phyloP scores from a whole-genome alignment of 2,329 filamentous ascomycete genomes.

The Boeremia lycopersici region DNA sequence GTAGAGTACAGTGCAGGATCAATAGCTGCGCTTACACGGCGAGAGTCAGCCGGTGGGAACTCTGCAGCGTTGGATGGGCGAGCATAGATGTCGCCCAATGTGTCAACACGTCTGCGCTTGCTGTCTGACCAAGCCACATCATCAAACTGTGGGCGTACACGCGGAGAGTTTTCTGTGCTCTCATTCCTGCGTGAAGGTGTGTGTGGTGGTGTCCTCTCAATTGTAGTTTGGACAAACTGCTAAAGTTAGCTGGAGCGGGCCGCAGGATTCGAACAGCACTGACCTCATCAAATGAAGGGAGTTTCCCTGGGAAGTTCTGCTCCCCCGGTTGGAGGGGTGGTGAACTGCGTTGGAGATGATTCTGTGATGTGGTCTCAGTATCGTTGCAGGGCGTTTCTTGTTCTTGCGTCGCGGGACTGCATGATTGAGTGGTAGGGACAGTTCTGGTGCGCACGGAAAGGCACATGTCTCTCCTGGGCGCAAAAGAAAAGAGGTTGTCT shows the following conservation, averaged over 20 bases:
- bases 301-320: slow-evolving; percentile 29
- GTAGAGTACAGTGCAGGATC: slow-evolving; percentile 28
- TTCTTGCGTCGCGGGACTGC: not conserved
- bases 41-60: slow-evolving; percentile 20
- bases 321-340: slow-evolving; percentile 44
- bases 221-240: slow-evolving; percentile 36
- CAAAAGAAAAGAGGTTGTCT: not conserved
- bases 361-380: slow-evolving; percentile 27
- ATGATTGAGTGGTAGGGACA: not conserved
- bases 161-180: slow-evolving; percentile 38
- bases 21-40: slow-evolving; percentile 27
- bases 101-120: slow-evolving; percentile 39
- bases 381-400: not conserved
- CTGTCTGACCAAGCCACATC: slow-evolving; percentile 35
- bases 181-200: slow-evolving; percentile 38
- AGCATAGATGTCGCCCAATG: slow-evolving; percentile 29
- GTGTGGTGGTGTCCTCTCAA: slow-evolving; percentile 42
- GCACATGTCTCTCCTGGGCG: not conserved
- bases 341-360: slow-evolving; percentile 36
- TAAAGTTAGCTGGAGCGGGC: slow-evolving; percentile 9
- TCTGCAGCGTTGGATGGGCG: slow-evolving; percentile 25
- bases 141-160: slow-evolving; percentile 34
- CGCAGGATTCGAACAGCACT: not conserved
- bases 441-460: not conserved
- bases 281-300: slow-evolving; percentile 43